Base-by-base conservation (phyloP, 192 early-diverging fungal genomes). In the Borealophlyctis nickersoniae region DNA sequence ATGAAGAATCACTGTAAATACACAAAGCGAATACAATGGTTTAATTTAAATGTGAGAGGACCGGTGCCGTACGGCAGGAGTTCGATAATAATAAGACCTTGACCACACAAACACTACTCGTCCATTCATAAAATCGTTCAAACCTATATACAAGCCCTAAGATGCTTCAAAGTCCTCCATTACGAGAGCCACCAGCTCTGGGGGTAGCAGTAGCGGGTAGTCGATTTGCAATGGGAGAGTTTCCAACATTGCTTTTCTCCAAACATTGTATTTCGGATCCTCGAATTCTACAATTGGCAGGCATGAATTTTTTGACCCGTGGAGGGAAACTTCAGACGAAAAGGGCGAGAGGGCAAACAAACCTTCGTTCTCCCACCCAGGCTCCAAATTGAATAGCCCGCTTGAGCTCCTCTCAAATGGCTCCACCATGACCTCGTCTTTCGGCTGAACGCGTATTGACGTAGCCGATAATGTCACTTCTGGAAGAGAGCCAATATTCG, bases 141-240 rank as follows among this genome's bases (percentile, higher is more conserved):
- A n/a, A n/a, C n/a, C n/a, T n/a, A n/a, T n/a, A n/a, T n/a, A n/a
- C n/a, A n/a, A n/a, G n/a, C n/a, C n/a, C n/a, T n/a, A n/a, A n/a
- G n/a, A n/a, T n/a, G n/a, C n/a, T n/a, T n/a, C n/a, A 39, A 66
- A 64, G 4, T 78, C 77, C 9, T 78, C 73, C 1, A 54, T 57
- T 23, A 78, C 24, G 22, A 72, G n/a, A 24, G 56, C 62, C n/a
- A 39, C 24, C 14, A 78, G 48, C 24, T 78, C 77, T 28, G 67
- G 71, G 28, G 73, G 73, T 45, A 73, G 62, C 9, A 78, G 26
- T 14, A 78, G 56, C 22, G 77, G 77, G 56, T 71, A 72, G 49
- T 78, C 73, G 9, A 66, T 58, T 58, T 78, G 77, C 31, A 30
- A 16, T 50, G 54, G 66, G 23, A 78, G 36, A n/a, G 63, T 58